phyloP scores from a whole-genome alignment of 768 basidiomycete genomes.

The Sutorius australiensis region DNA sequence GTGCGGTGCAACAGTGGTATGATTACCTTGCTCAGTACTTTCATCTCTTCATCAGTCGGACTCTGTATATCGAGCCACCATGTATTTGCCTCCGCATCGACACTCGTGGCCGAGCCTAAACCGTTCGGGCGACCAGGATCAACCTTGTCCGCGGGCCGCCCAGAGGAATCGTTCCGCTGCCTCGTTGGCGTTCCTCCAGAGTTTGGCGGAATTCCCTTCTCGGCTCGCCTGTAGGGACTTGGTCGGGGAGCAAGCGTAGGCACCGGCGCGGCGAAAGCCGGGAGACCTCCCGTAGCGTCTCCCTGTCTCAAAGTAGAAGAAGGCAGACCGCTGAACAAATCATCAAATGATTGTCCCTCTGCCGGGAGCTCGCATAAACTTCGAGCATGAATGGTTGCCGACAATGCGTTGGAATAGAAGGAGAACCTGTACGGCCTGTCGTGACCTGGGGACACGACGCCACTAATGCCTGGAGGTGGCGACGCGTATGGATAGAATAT shows the following conservation, averaged over 20 bases:
- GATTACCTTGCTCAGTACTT: constrained; percentile 83
- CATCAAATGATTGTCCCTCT: constrained; percentile 89
- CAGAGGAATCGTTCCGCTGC: constrained; percentile 15
- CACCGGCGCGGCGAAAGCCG: constrained; percentile 5
- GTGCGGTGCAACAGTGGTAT: background rate
- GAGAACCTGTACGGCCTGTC: constrained; percentile 96
- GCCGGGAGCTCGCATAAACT: constrained; percentile 91
- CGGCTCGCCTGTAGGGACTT: constrained; percentile 2
- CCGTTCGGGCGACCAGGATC: constrained; percentile 21
- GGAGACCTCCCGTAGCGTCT: constrained; percentile 2
- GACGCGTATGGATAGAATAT: constrained; percentile 12
- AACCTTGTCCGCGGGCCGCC: constrained; percentile 18
- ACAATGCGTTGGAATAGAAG: constrained; percentile 92
- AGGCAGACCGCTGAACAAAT: constrained; percentile 67
- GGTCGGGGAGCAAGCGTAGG: constrained; percentile 7
- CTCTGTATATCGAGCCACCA: constrained; percentile 97
- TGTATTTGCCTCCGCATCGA: constrained; percentile 67
- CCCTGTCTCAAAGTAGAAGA: constrained; percentile 11
- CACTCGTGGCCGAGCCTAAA: constrained; percentile 17
- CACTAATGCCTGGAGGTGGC: constrained; percentile 14
- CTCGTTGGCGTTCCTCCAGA: constrained; percentile 1
- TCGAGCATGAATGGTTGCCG: constrained; percentile 92
- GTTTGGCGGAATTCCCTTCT: constrained; percentile 6
- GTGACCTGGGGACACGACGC: constrained; percentile 52
- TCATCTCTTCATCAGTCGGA: constrained; percentile 99